Percentiles rank a stretch among this genome's conserved stretches.
Conservation (phyloP, 768 basidiomycete genomes). For the Serendipita sp. region DNA sequence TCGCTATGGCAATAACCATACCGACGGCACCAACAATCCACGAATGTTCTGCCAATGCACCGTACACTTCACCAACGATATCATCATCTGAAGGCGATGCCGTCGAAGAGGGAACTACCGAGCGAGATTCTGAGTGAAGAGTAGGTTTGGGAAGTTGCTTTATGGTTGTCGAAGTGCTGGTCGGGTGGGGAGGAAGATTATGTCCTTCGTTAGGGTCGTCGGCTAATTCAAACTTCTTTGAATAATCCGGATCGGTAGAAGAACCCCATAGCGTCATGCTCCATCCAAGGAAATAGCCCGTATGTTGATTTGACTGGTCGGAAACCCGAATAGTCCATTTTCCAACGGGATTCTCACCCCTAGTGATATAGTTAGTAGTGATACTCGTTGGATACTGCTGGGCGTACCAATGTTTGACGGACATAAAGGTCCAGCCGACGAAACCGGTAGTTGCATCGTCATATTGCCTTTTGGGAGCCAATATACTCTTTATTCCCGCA, state of each 20-base stretch:
- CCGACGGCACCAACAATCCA: slow-evolving; percentile 86
- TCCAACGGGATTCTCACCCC: slow-evolving; percentile 87
- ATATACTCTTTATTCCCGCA: slow-evolving; percentile 64
- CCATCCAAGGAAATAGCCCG: slow-evolving; percentile 71
- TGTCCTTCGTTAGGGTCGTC: slow-evolving; percentile 21
- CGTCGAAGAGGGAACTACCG: slow-evolving; percentile 41
- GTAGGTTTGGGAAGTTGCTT: slow-evolving; percentile 75
- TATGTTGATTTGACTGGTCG: slow-evolving; percentile 48
- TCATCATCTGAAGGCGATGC: slow-evolving; percentile 59
- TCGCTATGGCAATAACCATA: slow-evolving; percentile 59
- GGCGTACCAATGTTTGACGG: slow-evolving; percentile 87
- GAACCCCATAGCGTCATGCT: slow-evolving; percentile 87
- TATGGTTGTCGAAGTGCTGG: slow-evolving; percentile 27
- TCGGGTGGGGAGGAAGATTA: slow-evolving; percentile 22
- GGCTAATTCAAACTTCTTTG: slow-evolving; percentile 33
- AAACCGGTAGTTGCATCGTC: slow-evolving; percentile 58
- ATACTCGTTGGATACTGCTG: slow-evolving; percentile 29
- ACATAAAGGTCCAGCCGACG: slow-evolving; percentile 98
- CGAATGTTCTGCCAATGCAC: slow-evolving; percentile 54
- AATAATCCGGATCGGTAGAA: slow-evolving; percentile 51
- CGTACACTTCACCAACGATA: slow-evolving; percentile 68
- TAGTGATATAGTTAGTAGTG: slow-evolving; percentile 32
- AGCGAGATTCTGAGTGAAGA: slow-evolving; percentile 47
- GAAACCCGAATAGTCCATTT: slow-evolving; percentile 79
- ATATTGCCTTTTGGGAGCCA: slow-evolving; percentile 52